Evolutionary conservation across 768 basidiomycete genomes (phyloP).

Genomic region (Mrakia gelida): DNA sequence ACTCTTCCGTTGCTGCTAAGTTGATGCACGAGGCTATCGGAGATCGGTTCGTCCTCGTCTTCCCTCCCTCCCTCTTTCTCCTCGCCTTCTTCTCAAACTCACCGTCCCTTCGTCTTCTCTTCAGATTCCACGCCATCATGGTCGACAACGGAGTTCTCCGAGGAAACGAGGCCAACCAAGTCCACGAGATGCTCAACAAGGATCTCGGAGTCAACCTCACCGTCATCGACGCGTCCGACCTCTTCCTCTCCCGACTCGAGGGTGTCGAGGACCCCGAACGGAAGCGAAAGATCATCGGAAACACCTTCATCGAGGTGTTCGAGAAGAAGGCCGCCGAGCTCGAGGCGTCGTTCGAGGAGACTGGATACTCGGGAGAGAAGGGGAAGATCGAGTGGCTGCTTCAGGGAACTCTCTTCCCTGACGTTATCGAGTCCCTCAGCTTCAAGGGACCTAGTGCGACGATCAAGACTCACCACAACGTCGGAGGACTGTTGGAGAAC

Average conservation of each 20-base stretch:
- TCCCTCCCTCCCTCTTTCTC: neutral
- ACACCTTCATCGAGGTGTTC: constrained; percentile 97
- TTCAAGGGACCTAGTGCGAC: constrained; percentile 99
- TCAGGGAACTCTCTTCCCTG: constrained; percentile 96
- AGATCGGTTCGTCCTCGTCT: constrained; percentile 60
- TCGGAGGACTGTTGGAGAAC: constrained; percentile 89
- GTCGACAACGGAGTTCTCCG: constrained; percentile 98
- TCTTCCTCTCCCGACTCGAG: constrained; percentile 82
- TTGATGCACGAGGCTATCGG: constrained; percentile 99
- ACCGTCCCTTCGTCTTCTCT: neutral
- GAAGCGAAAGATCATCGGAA: constrained; percentile 97
- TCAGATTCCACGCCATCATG: constrained; percentile 97
- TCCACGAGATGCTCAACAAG: constrained; percentile 85
- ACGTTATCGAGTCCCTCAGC: constrained; percentile 98
- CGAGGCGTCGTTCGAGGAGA: constrained; percentile 67
- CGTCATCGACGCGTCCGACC: constrained; percentile 89
- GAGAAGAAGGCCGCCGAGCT: constrained; percentile 89
- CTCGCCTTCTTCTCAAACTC: neutral
- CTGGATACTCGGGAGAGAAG: constrained; percentile 61
- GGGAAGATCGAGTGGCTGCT: constrained; percentile 95
- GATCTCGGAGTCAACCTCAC: constrained; percentile 94
- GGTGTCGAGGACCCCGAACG: constrained; percentile 93
- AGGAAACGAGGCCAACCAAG: constrained; percentile 81
- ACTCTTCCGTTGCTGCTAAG: constrained; percentile 96
- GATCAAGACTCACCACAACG: constrained; percentile 99